A percentile compares a stretch with the other conserved stretches of the same genome.
phyloP scores from a whole-genome alignment of 1,284 basidiomycete genomes.

The Cryptococcus jaspeensis region DNA sequence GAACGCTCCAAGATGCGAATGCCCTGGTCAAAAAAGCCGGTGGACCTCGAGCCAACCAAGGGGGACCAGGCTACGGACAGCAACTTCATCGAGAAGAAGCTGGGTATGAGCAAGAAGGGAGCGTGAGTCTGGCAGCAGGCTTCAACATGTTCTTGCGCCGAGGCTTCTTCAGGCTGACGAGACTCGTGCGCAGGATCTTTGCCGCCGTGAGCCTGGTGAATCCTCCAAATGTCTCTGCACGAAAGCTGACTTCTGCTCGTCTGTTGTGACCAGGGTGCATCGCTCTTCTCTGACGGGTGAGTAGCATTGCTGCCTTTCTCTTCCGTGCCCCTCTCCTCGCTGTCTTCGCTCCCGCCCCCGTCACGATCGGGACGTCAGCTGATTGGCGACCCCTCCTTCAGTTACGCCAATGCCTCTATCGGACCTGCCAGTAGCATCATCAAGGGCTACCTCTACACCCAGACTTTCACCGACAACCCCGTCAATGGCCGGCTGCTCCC shows the following conservation, averaged over 20 bases:
- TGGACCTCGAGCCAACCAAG: slow-evolving; percentile 24
- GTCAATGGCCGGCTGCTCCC: slow-evolving; percentile 61
- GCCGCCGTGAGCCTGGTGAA: slow-evolving; percentile 23
- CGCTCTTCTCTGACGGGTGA: slow-evolving; percentile 81
- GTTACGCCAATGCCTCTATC: slow-evolving; percentile 79
- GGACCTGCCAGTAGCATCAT: slow-evolving; percentile 60
- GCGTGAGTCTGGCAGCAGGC: slow-evolving; percentile 21
- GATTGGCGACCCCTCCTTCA: background rate
- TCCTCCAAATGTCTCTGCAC: no score
- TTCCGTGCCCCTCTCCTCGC: background rate
- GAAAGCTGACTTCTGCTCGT: no score
- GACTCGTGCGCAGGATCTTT: slow-evolving; percentile 24
- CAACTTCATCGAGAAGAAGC: slow-evolving; percentile 25
- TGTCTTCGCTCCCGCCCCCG: background rate
- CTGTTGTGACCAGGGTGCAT: slow-evolving; percentile 59
- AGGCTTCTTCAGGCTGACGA: no score
- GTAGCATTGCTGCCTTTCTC: background rate
- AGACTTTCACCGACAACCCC: slow-evolving; percentile 58
- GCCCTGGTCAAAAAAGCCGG: slow-evolving; percentile 19
- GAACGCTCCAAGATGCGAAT: slow-evolving; percentile 9
- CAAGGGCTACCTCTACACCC: slow-evolving; percentile 63
- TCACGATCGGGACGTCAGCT: background rate
- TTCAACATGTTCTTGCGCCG: background rate
- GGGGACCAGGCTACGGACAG: slow-evolving; percentile 20
- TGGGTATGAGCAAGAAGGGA: slow-evolving; percentile 29